phyloP scores from a whole-genome alignment of 306 rosid species.

The Begonia peltatifolia region DNA sequence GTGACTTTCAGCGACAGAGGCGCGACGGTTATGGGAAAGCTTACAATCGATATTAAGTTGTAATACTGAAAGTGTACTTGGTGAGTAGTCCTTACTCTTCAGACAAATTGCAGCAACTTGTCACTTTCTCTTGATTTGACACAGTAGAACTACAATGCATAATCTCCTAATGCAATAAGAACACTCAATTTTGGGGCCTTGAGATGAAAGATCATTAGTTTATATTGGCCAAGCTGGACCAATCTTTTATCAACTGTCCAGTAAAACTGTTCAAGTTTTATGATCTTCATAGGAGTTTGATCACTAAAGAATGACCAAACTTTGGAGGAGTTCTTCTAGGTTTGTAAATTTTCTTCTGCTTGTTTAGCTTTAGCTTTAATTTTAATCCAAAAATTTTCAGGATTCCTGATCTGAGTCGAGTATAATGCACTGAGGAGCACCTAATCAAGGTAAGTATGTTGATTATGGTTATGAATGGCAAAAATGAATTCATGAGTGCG shows the following conservation, averaged over 20 bases:
- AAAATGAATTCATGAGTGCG: too few species aligned
- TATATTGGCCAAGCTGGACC: neutral
- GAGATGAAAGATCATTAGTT: neutral
- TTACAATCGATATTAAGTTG: conserved; percentile 62
- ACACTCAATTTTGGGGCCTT: neutral
- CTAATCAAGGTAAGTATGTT: conserved; percentile 42
- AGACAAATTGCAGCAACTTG: conserved; percentile 14
- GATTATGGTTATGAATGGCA: conserved; percentile 13
- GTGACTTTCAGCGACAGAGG: conserved; percentile 65
- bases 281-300: conserved; percentile 11
- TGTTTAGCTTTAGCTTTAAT: conserved; percentile 42
- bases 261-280: neutral
- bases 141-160: conserved; percentile 4
- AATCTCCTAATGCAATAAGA: neutral
- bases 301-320: conserved; percentile 10
- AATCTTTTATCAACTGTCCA: neutral
- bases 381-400: conserved; percentile 52
- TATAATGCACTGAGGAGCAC: conserved; percentile 36
- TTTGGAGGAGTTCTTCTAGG: conserved; percentile 9
- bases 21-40: conserved; percentile 61
- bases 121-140: conserved; percentile 12
- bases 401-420: conserved; percentile 39
- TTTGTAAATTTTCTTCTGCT: conserved; percentile 16
- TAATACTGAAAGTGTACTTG: conserved; percentile 26
- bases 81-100: conserved; percentile 55